A percentile compares a stretch with the other conserved stretches of the same genome.
Evolutionary conservation across 23 red algal species (phyloP).

Genomic region (Agarophyton chilense): DNA sequence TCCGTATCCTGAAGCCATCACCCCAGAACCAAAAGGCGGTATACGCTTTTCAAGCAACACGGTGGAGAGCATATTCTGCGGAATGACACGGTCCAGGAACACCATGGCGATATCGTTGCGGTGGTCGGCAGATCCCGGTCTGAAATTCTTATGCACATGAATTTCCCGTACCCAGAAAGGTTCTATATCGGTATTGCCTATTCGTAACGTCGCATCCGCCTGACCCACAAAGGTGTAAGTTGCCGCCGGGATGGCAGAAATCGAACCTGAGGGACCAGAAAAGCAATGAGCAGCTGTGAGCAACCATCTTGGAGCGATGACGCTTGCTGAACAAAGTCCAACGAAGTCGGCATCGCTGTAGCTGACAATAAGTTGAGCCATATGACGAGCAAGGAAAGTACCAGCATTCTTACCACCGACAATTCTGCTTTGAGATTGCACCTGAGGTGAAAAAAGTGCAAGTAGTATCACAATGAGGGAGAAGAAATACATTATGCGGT

Average conservation of each 20-base stretch:
- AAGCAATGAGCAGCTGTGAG: conserved; percentile 67
- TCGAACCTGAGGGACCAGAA: conserved; percentile 11
- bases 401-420: conserved; percentile 55
- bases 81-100: conserved; percentile 15
- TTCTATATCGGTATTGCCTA: conserved; percentile 18
- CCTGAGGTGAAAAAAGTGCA: background rate
- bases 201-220: conserved; percentile 31
- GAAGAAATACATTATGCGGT: background rate
- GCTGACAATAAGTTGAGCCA: conserved; percentile 51
- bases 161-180: conserved; percentile 13
- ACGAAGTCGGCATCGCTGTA: conserved; percentile 22
- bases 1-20: conserved; percentile 55
- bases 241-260: background rate
- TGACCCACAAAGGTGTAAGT: conserved; percentile 53
- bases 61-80: background rate
- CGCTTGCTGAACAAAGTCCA: conserved; percentile 38
- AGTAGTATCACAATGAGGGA: background rate
- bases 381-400: conserved; percentile 26
- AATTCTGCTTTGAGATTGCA: conserved; percentile 16
- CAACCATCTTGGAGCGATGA: conserved; percentile 41
- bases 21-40: conserved; percentile 12
- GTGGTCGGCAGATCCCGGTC: conserved; percentile 11
- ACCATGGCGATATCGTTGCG: conserved; percentile 56
- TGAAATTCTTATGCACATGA: conserved; percentile 29
- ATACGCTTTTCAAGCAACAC: conserved; percentile 38